Percentiles rank a stretch among this genome's conserved stretches.
These are phyloP conservation scores for Cryphonectria carpinicola DNA, from an alignment of 2,329 filamentous ascomycete species.

Conservation along the genomic window DNA sequence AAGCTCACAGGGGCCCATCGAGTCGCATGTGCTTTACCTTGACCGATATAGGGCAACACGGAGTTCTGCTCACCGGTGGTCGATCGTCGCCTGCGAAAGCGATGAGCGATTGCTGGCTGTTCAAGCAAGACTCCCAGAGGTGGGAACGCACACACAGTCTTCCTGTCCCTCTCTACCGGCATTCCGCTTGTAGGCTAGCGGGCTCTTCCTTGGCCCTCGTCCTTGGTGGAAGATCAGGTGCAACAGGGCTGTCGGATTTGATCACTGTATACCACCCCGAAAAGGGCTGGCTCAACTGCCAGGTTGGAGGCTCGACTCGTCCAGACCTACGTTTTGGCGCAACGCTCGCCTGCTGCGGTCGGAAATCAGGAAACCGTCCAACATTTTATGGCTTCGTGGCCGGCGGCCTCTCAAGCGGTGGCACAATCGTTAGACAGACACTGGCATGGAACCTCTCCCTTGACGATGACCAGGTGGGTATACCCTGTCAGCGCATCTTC, in stretches of 20 bases:
- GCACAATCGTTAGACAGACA: slow-evolving; percentile 63
- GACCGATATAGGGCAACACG: slow-evolving; percentile 62
- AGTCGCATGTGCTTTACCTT: slow-evolving; percentile 76
- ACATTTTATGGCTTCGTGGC: slow-evolving; percentile 64
- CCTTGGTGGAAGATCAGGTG: slow-evolving; percentile 63
- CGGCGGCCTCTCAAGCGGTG: slow-evolving; percentile 72
- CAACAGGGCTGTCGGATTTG: slow-evolving; percentile 51
- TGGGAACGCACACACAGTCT: slow-evolving; percentile 71
- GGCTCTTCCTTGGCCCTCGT: slow-evolving; percentile 58
- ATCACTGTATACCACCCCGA: slow-evolving; percentile 57
- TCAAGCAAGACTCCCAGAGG: slow-evolving; percentile 52
- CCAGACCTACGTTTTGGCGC: slow-evolving; percentile 50
- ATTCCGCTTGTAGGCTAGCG: slow-evolving; percentile 62
- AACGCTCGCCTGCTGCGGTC: slow-evolving; percentile 37
- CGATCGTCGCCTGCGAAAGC: slow-evolving; percentile 74
- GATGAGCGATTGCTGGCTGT: slow-evolving; percentile 76
- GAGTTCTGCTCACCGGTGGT: slow-evolving; percentile 74
- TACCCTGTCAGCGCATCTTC: slow-evolving; percentile 28
- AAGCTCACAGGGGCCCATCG: slow-evolving; percentile 42
- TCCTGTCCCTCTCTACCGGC: slow-evolving; percentile 75
- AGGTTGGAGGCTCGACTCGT: slow-evolving; percentile 39
- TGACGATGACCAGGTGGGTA: slow-evolving; percentile 43
- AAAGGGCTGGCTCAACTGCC: slow-evolving; percentile 53
- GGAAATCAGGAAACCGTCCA: slow-evolving; percentile 33
- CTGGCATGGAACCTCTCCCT: slow-evolving; percentile 66